phyloP scores from a whole-genome alignment of 78 protist species.

The Protostelium mycophagum region DNA sequence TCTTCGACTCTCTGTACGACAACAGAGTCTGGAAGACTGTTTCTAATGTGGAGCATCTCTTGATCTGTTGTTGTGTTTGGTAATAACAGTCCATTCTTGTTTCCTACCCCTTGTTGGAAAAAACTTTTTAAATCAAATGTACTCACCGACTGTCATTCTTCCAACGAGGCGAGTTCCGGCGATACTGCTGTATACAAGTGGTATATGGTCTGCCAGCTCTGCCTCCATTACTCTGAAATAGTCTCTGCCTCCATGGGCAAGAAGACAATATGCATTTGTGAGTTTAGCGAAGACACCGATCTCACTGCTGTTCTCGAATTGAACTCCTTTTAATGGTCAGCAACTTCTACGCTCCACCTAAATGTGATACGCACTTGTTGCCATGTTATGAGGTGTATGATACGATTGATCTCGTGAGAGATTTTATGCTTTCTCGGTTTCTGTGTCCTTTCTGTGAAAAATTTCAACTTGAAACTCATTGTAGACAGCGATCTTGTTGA shows the following conservation, averaged over 20 bases:
- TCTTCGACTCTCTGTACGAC: slow-evolving; percentile 92
- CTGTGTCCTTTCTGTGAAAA: too few species aligned
- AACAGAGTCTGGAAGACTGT: slow-evolving; percentile 96
- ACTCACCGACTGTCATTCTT: slow-evolving; percentile 68
- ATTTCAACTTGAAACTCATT: too few species aligned
- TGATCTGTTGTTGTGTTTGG: slow-evolving; percentile 97
- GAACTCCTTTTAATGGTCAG: slow-evolving; percentile 50
- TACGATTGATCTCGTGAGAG: too few species aligned
- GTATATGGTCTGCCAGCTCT: slow-evolving; percentile 92
- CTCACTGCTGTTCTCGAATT: slow-evolving; percentile 94
- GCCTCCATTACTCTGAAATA: slow-evolving; percentile 90
- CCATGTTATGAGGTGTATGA: too few species aligned
- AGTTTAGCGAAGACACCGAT: slow-evolving; percentile 97
- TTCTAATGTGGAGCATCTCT: slow-evolving; percentile 95
- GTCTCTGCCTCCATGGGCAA: slow-evolving; percentile 88
- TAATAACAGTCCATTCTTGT: slow-evolving; percentile 94
- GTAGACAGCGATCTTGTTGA: too few species aligned
- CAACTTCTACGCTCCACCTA: background rate
- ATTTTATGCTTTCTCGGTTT: too few species aligned
- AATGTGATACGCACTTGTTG: background rate
- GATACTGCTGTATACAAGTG: slow-evolving; percentile 86
- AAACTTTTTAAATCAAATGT: background rate
- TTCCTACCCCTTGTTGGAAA: slow-evolving; percentile 61
- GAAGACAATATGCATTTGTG: slow-evolving; percentile 96
- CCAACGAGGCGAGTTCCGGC: slow-evolving; percentile 88